Evolutionary conservation across 257 asterid genomes (phyloP).

Genomic region (Prunella vulgaris): DNA sequence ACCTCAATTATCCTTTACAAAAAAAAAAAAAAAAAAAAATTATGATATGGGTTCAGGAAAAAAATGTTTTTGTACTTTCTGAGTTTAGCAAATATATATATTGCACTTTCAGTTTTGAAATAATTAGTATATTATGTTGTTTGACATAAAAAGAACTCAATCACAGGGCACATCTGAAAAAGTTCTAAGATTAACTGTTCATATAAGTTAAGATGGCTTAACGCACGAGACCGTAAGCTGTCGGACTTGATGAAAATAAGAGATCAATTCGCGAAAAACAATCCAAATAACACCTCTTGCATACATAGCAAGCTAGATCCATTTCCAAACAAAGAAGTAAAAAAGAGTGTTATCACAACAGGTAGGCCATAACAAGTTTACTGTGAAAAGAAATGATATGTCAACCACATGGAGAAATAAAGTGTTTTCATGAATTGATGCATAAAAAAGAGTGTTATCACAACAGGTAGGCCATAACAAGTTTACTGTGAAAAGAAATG

Average conservation of each 20-base stretch:
- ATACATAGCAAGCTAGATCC: no score
- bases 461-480: no score
- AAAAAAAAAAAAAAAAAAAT: neutral
- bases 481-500: no score
- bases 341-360: no score
- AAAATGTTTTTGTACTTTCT: neutral
- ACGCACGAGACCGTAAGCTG: neutral
- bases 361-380: no score
- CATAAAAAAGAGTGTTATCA: no score
- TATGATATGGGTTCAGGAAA: neutral
- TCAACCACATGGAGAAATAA: neutral
- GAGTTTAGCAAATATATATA: neutral
- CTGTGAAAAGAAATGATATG: neutral
- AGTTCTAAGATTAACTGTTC: neutral
- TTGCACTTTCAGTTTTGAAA: neutral
- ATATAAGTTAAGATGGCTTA: neutral
- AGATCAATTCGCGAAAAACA: neutral
- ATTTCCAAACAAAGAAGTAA: no score
- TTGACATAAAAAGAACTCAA: neutral
- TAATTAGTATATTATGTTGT: neutral
- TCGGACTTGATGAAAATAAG: neutral
- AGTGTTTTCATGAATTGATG: no score
- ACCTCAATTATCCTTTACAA: neutral
- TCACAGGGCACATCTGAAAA: neutral
- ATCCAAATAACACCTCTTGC: neutral